Conservation (phyloP, 2,329 filamentous ascomycete genomes). For the Botrytis byssoidea region DNA sequence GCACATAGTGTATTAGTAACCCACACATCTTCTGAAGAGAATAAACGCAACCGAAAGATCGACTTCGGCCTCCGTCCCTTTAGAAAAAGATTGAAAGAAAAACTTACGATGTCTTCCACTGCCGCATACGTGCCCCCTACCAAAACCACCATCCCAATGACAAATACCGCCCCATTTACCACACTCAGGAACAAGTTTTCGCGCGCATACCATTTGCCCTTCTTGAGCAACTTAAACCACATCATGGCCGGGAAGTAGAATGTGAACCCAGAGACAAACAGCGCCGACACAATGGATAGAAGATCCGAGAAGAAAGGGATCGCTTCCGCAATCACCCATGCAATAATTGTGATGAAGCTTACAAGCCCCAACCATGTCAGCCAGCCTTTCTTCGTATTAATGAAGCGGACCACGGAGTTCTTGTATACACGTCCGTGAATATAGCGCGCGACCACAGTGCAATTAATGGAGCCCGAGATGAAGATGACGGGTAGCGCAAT, state of each 20-base stretch:
- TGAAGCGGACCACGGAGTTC: constrained; percentile 6
- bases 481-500: constrained; percentile 61
- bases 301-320: constrained; percentile 69
- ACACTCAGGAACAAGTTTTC: constrained; percentile 27
- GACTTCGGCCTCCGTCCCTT: not conserved
- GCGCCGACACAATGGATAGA: constrained; percentile 53
- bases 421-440: constrained; percentile 36
- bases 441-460: constrained; percentile 47
- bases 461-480: constrained; percentile 61
- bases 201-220: constrained; percentile 33
- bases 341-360: constrained; percentile 54
- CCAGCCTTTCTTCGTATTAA: not conserved
- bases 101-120: not conserved
- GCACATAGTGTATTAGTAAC: not conserved
- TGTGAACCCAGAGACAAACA: constrained; percentile 36
- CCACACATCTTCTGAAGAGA: not conserved
- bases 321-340: constrained; percentile 66
- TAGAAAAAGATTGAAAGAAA: not conserved
- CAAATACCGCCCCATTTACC: not conserved
- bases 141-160: not conserved
- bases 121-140: not conserved
- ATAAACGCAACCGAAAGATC: not conserved
- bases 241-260: constrained; percentile 34
- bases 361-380: constrained; percentile 46
- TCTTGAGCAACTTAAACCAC: constrained; percentile 28